Evolutionary conservation across 495 filamentous ascomycete species (phyloP).

Genomic region (Daldinia bambusicola): DNA sequence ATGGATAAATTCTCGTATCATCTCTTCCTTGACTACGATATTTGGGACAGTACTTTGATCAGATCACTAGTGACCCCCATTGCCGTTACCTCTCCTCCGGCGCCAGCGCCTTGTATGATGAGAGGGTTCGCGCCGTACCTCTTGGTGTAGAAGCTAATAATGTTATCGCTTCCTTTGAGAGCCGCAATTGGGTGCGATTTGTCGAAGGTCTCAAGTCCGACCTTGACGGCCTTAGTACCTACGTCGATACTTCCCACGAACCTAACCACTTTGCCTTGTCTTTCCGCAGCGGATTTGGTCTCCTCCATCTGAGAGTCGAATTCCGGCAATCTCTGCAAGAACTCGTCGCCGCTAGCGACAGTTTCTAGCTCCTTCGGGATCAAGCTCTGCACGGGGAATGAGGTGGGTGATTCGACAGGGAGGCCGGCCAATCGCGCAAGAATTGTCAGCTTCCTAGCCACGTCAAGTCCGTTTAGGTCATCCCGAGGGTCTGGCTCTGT

Average conservation of each 20-base stretch:
- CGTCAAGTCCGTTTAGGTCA: constrained; percentile 95
- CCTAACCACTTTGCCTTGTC: constrained; percentile 88
- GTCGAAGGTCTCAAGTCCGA: constrained; percentile 88
- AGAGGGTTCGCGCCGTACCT: constrained; percentile 89
- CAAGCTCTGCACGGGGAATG: constrained; percentile 90
- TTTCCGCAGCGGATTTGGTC: constrained; percentile 78
- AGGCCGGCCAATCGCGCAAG: constrained; percentile 85
- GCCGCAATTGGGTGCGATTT: constrained; percentile 87
- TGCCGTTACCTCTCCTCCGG: constrained; percentile 93
- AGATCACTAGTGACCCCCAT: constrained; percentile 94
- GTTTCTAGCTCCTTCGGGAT: constrained; percentile 85
- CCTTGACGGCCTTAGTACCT: constrained; percentile 76
- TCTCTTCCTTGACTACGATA: constrained; percentile 39
- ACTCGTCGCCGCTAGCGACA: constrained; percentile 78
- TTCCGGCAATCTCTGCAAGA: constrained; percentile 76
- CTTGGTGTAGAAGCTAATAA: constrained; percentile 97
- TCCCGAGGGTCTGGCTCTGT: constrained; percentile 97
- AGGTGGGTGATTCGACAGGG: constrained; percentile 76
- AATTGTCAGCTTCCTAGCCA: constrained; percentile 96
- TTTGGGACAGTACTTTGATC: constrained; percentile 76
- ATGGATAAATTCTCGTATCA: constrained; percentile 29
- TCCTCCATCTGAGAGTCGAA: constrained; percentile 88
- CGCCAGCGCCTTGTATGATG: constrained; percentile 94
- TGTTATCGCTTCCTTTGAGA: constrained; percentile 96
- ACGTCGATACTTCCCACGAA: constrained; percentile 96